Conservation (phyloP, 1,284 basidiomycete species). For the Sanghuangporus baumii region DNA sequence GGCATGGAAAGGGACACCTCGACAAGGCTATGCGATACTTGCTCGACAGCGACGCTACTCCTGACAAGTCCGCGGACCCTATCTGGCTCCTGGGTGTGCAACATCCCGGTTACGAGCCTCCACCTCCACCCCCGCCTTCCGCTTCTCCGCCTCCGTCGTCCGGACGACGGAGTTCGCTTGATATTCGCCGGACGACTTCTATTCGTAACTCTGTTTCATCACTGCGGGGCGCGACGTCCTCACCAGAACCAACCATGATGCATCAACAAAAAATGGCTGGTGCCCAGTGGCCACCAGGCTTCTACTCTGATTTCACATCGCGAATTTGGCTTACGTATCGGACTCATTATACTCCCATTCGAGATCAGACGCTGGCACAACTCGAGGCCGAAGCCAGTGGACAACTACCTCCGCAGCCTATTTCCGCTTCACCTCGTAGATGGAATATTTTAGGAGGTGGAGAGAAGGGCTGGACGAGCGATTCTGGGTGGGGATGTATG, state of each 20-base stretch:
- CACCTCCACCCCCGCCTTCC: conserved; percentile 32
- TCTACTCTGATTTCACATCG: conserved; percentile 88
- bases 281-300: conserved; percentile 69
- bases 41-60: conserved; percentile 76
- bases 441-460: conserved; percentile 44
- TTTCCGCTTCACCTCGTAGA: conserved; percentile 33
- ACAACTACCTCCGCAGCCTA: conserved; percentile 29
- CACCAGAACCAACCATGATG: conserved; percentile 31
- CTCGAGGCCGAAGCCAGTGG: conserved; percentile 32
- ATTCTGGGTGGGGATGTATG: conserved; percentile 99
- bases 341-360: conserved; percentile 81
- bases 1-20: conserved; percentile 67
- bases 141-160: conserved; percentile 23
- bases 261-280: conserved; percentile 35
- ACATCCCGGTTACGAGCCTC: conserved; percentile 66
- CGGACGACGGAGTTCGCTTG: conserved; percentile 34
- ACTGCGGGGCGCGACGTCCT: conserved; percentile 23
- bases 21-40: conserved; percentile 80
- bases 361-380: conserved; percentile 57
- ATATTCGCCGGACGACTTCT: conserved; percentile 36
- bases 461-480: conserved; percentile 84
- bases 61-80: conserved; percentile 72
- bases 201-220: conserved; percentile 49
- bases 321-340: conserved; percentile 91
- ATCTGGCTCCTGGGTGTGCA: conserved; percentile 83